Conservation (phyloP, 2,329 filamentous ascomycete genomes). For the Cordyceps fumosorosea region DNA sequence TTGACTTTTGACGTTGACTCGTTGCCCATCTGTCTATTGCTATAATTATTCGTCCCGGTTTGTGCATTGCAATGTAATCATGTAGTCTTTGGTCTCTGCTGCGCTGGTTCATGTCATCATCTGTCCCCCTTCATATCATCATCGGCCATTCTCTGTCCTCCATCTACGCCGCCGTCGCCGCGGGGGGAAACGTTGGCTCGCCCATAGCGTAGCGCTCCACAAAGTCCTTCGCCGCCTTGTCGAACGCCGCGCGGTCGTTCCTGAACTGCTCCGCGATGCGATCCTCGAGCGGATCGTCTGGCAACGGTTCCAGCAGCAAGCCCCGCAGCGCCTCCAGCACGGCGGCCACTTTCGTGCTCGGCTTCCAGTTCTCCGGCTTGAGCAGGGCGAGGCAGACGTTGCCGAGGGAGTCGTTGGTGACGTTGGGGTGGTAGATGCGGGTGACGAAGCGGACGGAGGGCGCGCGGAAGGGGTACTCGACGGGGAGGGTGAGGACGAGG, state of each 20-base stretch:
- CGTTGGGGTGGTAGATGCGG: constrained; percentile 93
- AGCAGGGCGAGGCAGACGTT: constrained; percentile 81
- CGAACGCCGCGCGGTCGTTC: constrained; percentile 59
- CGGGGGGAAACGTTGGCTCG: constrained; percentile 29
- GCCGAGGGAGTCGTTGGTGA: constrained; percentile 79
- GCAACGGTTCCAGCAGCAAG: constrained; percentile 73
- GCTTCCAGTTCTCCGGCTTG: constrained; percentile 87
- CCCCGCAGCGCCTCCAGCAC: constrained; percentile 72
- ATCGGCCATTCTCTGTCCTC: too few relatives aligned
- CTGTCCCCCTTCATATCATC: not conserved
- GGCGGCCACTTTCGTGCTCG: constrained; percentile 65
- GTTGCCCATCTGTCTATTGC: too few relatives aligned
- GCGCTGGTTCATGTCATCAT: not conserved
- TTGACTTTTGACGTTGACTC: not conserved
- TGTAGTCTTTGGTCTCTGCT: not conserved
- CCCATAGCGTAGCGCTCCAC: constrained; percentile 63
- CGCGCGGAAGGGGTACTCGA: constrained; percentile 85
- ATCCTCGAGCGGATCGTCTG: constrained; percentile 82
- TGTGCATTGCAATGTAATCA: too few relatives aligned
- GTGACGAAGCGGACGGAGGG: constrained; percentile 74
- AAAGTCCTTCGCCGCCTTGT: constrained; percentile 69
- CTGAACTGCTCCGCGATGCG: constrained; percentile 81
- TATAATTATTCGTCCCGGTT: too few relatives aligned
- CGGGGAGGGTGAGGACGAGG: constrained; percentile 64
- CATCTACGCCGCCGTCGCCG: too few relatives aligned